Conservation (phyloP, 768 basidiomycete species). For the Trametes cinnabarina region DNA sequence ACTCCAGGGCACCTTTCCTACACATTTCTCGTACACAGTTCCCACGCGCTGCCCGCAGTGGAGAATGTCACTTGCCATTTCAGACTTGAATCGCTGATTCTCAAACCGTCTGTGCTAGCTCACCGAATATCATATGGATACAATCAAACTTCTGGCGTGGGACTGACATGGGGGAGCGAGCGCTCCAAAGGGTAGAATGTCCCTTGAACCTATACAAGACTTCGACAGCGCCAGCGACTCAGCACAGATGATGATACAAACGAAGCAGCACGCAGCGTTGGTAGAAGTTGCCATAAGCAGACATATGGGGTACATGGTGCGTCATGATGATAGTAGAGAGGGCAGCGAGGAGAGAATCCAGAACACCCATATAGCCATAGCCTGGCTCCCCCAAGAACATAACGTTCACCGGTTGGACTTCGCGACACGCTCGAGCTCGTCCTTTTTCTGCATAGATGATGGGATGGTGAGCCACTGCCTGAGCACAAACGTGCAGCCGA, state of each 20-base stretch:
- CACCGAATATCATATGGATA: too few relatives aligned
- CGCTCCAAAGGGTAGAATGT: neutral
- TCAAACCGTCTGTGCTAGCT: too few relatives aligned
- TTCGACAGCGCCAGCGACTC: neutral
- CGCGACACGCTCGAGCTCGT: conserved; percentile 99
- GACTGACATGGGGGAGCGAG: neutral
- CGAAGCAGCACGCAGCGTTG: conserved; percentile 19
- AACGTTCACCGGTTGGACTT: conserved; percentile 96
- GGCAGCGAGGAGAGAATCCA: conserved; percentile 21
- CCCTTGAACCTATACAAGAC: neutral
- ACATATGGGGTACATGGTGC: conserved; percentile 32
- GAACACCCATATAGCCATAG: conserved; percentile 28
- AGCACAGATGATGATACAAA: conserved; percentile 16
- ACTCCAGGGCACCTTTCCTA: too few relatives aligned
- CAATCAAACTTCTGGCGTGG: neutral
- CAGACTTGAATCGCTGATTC: too few relatives aligned
- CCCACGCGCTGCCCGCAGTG: too few relatives aligned
- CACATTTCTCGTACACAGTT: too few relatives aligned
- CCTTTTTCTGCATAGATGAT: conserved; percentile 76
- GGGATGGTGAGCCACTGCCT: neutral
- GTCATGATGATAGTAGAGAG: conserved; percentile 26
- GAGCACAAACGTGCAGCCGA: neutral
- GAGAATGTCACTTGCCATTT: too few relatives aligned
- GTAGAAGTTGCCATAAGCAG: conserved; percentile 26
- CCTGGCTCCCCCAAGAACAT: conserved; percentile 17